A percentile compares a stretch with the other conserved stretches of the same genome.
Conservation (phyloP, 805 yeast genomes). For the Starmerella lactis-condensi region DNA sequence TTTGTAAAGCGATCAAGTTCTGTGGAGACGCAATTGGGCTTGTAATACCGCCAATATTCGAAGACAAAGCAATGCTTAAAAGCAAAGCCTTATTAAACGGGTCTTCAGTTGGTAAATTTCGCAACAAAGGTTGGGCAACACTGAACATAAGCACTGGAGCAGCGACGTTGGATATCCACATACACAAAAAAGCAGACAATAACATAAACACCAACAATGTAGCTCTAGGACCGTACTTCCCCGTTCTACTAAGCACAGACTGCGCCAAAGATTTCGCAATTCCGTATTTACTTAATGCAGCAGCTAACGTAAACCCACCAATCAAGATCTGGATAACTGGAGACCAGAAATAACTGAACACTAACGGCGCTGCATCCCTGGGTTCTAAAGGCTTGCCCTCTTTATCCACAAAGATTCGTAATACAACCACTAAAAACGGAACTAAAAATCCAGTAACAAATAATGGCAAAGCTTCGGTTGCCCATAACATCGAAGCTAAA, state of each 20-base stretch:
- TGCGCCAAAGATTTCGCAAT: conserved; percentile 77
- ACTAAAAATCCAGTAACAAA: conserved; percentile 73
- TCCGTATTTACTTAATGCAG: conserved; percentile 78
- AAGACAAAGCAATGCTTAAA: conserved; percentile 80
- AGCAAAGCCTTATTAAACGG: conserved; percentile 68
- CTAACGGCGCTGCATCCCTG: conserved; percentile 54
- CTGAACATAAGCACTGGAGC: conserved; percentile 89
- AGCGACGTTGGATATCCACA: conserved; percentile 96
- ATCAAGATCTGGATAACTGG: conserved; percentile 74
- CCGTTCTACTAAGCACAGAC: conserved; percentile 60
- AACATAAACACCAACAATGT: conserved; percentile 67
- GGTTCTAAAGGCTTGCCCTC: conserved; percentile 33
- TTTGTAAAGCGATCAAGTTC: conserved; percentile 72
- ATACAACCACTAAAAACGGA: conserved; percentile 60
- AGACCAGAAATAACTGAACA: conserved; percentile 83
- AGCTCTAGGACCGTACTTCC: conserved; percentile 55
- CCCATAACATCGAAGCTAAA: conserved; percentile 79
- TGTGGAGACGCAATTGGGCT: conserved; percentile 97
- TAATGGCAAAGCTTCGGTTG: conserved; percentile 82
- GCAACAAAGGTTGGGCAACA: conserved; percentile 70
- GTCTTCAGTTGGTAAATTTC: conserved; percentile 65
- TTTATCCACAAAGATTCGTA: conserved; percentile 33
- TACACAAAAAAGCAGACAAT: conserved; percentile 68
- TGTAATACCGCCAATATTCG: conserved; percentile 91
- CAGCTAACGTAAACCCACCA: conserved; percentile 92